Percentiles rank a stretch among this genome's conserved stretches.
Evolutionary conservation across 176 grass and related monocot genomes (phyloP).

Genomic region (Puya raimondii): DNA sequence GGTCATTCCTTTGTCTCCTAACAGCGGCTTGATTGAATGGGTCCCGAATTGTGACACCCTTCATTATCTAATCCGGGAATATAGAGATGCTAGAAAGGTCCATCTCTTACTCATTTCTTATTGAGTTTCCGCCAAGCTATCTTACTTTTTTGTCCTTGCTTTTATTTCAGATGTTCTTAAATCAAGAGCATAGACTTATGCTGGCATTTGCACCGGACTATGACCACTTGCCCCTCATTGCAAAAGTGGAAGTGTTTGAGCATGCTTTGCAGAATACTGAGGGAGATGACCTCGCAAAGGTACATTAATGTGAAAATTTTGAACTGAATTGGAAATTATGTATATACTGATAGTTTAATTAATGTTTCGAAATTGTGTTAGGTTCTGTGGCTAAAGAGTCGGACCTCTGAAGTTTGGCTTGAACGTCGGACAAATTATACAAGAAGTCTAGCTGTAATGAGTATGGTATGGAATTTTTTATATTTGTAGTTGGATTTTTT

Average conservation of each 20-base stretch:
- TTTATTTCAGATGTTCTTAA: slow-evolving; percentile 74
- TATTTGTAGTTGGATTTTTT: not conserved
- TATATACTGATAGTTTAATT: not conserved
- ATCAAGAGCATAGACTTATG: slow-evolving; percentile 96
- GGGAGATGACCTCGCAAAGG: slow-evolving; percentile 95
- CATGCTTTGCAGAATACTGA: slow-evolving; percentile 88
- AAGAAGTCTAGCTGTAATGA: slow-evolving; percentile 98
- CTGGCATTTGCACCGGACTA: slow-evolving; percentile 93
- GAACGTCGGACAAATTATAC: slow-evolving; percentile 94
- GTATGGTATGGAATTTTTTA: slow-evolving; percentile 67
- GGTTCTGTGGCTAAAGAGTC: slow-evolving; percentile 97
- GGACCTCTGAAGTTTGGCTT: slow-evolving; percentile 93
- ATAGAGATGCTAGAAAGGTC: slow-evolving; percentile 97
- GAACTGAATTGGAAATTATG: not conserved
- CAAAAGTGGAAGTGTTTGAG: slow-evolving; percentile 97
- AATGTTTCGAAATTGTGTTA: slow-evolving; percentile 22
- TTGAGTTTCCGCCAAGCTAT: not conserved
- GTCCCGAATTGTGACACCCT: slow-evolving; percentile 92
- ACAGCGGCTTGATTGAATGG: slow-evolving; percentile 98
- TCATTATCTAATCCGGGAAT: slow-evolving; percentile 89
- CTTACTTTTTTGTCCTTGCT: not conserved
- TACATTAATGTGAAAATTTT: slow-evolving; percentile 9
- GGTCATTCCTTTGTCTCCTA: slow-evolving; percentile 91
- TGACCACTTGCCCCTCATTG: slow-evolving; percentile 84
- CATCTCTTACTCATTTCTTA: not conserved